Base-by-base conservation (phyloP, 2,329 filamentous ascomycete genomes). In the Cercospora brassicicola region DNA sequence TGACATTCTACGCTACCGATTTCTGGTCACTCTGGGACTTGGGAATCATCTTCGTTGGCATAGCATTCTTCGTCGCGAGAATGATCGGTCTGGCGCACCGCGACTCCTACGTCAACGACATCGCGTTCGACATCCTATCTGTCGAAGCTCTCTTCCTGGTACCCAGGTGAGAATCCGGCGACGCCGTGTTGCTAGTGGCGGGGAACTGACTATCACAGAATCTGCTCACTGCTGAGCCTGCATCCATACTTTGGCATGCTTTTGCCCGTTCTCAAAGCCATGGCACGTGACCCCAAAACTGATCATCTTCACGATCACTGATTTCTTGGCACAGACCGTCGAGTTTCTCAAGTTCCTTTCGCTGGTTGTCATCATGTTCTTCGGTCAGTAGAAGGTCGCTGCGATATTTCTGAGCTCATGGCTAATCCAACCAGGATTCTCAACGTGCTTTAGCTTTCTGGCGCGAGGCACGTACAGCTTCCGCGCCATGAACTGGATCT, bases 61-160 rank as follows among this genome's bases (percentile, higher is more conserved):
- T 73, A 61, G 81, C 87, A 1, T 97, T 94, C 81, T 87, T 91
- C 61, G 79, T 90, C 13, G 81, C 92, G 57, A 85, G 91, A 59
- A 83, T 89, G 30, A 81, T 92, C 60, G 92, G 92, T 0, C 78
- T 94, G 28, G 83, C 84, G 23, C 86, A 86, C 62, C 78, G 86
- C 23, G 87, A 89, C 71, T 79, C 82, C 9, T 79, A 84, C 15
- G 86, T 92, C n/a, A 90, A 90, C 57, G 90, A 95, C 68, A 84
- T 90, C 2, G 90, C 93, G 0, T 97, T 97, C 78, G 92, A 97
- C 76, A 89, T 97, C n/a, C 83, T 97, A 23, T 90, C 93, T 0
- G 84, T 97, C 13, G 92, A 97, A 79, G 94, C 93, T 0, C 84
- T 97, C 9, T 94, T 97, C 78, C 89, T 97, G 79, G 91, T 97